Evolutionary conservation across 257 asterid species (phyloP), one percentile per base, ranked within the genome.

Genomic region (Knoxia roxburghii): DNA sequence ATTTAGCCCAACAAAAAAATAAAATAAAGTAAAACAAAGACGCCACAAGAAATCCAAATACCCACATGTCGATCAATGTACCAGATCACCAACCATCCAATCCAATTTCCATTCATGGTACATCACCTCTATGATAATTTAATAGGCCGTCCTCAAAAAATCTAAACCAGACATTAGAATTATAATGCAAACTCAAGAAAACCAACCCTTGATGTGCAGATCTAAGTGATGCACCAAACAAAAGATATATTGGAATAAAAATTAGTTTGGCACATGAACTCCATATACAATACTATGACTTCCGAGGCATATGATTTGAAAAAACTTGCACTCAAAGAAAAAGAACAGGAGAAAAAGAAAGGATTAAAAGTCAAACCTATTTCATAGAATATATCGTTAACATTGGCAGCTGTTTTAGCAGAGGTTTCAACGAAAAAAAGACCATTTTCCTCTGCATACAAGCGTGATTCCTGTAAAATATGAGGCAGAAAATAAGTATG

Each of bases 381-480:
- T 57, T 78, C 83, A 21, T 75, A 78, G 68, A 78, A 78, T 9
- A 78, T 68, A 15, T 75, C 83, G 59, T 78, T 78, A 32, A 75
- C 80, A 59, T 78, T 78, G 14, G 68, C 72, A 32, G 83, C 83
- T 52, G 83, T 68, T 75, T 78, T 78, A 39, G 83, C 83, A 63
- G 83, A 78, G n/a, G 83, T 78, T 75, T 78, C 83, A 73, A 78
- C 65, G 72, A 78, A 78, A 40, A 78, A 74, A 14, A 78, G 70
- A 65, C 73, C 75, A 45, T 78, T 71, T 51, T 78, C 83, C 61
- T 78, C 83, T 12, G 83, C 77, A 75, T 79, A 76, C 4, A 66
- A 15, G 5, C 67, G 72, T 65, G 78, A 74, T 40, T 75, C 84
- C 84, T 73, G 78, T 68, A 62, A 65, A 40, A 49, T n/a, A 33